Evolutionary conservation across 495 filamentous ascomycete species (phyloP).

Genomic region (Annulohypoxylon moriforme): DNA sequence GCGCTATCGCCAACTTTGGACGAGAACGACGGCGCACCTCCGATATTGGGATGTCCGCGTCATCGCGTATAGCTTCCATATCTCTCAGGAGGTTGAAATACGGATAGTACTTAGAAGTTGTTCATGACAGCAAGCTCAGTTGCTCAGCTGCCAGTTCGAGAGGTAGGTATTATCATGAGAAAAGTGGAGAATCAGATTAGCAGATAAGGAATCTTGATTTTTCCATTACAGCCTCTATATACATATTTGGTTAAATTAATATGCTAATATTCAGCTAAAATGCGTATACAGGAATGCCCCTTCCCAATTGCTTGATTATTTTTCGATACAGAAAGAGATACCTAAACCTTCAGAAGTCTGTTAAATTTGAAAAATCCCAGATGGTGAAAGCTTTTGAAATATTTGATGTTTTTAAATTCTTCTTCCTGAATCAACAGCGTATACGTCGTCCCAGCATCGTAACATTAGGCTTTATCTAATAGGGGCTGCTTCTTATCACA

Average conservation of each 20-base stretch:
- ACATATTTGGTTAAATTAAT: not conserved
- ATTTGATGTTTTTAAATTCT: not conserved
- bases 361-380: not conserved
- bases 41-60: not conserved
- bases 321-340: not conserved
- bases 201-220: not conserved
- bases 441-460: not conserved
- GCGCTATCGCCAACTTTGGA: slow-evolving; percentile 38
- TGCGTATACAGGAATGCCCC: not conserved
- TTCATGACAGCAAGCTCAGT: not conserved
- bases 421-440: not conserved
- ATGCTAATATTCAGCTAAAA: not conserved
- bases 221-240: not conserved
- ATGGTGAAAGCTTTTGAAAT: not conserved
- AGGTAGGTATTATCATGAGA: not conserved
- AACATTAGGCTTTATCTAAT: not conserved
- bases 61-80: slow-evolving; percentile 21
- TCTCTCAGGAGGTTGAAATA: not conserved
- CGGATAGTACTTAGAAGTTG: not conserved
- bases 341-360: not conserved
- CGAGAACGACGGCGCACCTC: slow-evolving; percentile 11
- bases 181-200: not conserved
- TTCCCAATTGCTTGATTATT: not conserved
- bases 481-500: not conserved
- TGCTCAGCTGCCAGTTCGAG: not conserved